Base-by-base conservation (phyloP, 306 rosid genomes). In the Lathyrus sativus region DNA sequence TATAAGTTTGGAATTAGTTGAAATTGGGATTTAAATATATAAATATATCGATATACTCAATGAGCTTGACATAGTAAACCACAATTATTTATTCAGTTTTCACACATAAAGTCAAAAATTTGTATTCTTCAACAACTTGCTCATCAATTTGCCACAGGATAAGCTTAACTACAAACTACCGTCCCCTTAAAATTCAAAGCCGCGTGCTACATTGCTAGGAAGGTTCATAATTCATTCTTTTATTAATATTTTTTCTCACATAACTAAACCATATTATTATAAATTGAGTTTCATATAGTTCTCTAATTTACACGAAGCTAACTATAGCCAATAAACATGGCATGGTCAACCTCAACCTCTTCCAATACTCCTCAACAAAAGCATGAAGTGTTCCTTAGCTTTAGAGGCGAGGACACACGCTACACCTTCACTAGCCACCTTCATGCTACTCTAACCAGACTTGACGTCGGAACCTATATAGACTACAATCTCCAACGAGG, bases 381-480 rank as follows among this genome's bases (percentile, higher is more conserved):
- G 11, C 81, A 77, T 31, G 81, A 77, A 6, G 76, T 72, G 31
- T 72, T 72, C 51, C 71, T 73, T 1, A 73, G 77, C 65, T 73
- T 73, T 13, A 43, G 77, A 17, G 77, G 71, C 0, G 71, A 73
- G 53, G 77, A 73, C 56, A 73, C 77, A 18, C 77, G 77, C n/a
- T 62, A 73, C 55, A 73, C 35, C 9, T 73, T 73, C 65, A 64
- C 71, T 2, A 26, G 77, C 46, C 77, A 73, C 33, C 77, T 73
- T 53, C 65, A 73, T 13, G 64, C 77, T 0, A 43, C 71, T 29
- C 44, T 73, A 11, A 62, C 64, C 2, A 41, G 77, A 58, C 64
- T 63, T 11, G 53, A 73, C 3, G 64, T 73, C 12, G 60, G 26
- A 4, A 43, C 78, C 11, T 74, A 65, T 64, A 74, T 74, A 4